Evolutionary conservation across 768 basidiomycete genomes (phyloP).

Genomic region (Psilocybe cubensis): DNA sequence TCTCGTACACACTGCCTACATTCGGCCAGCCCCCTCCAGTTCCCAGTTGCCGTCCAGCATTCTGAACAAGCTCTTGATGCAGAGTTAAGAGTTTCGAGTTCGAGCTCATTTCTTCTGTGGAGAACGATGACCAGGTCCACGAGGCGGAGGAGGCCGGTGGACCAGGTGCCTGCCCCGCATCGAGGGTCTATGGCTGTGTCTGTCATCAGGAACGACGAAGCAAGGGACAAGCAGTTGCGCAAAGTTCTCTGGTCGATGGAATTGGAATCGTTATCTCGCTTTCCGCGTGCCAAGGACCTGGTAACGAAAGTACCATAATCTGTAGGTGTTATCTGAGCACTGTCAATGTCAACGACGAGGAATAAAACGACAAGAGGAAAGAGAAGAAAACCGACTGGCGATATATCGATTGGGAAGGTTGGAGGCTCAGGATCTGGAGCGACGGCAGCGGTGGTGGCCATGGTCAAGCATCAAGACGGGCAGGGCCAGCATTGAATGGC

Average conservation of each 20-base stretch:
- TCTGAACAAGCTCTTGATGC: slow-evolving; percentile 77
- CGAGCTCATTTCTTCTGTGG: slow-evolving; percentile 66
- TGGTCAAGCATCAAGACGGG: slow-evolving; percentile 9
- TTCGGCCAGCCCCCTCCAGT: slow-evolving; percentile 70
- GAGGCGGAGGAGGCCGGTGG: slow-evolving; percentile 64
- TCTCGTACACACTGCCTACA: slow-evolving; percentile 64
- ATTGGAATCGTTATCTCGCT: slow-evolving; percentile 13
- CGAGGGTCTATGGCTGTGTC: slow-evolving; percentile 69
- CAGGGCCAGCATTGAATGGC: background rate
- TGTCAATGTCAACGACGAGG: slow-evolving; percentile 1
- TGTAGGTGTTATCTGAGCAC: slow-evolving; percentile 45
- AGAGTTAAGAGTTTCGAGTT: slow-evolving; percentile 75
- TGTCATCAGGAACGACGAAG: slow-evolving; percentile 80
- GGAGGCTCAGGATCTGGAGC: slow-evolving; percentile 15
- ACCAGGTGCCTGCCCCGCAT: slow-evolving; percentile 64
- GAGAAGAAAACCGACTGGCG: slow-evolving; percentile 16
- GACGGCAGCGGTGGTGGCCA: slow-evolving; percentile 16
- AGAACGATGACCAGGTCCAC: slow-evolving; percentile 77
- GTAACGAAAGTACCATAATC: slow-evolving; percentile 67
- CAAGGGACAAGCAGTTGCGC: slow-evolving; percentile 66
- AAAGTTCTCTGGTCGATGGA: slow-evolving; percentile 65
- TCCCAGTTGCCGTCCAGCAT: slow-evolving; percentile 75
- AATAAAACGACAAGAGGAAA: slow-evolving; percentile 7
- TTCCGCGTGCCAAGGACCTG: slow-evolving; percentile 45
- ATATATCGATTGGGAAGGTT: slow-evolving; percentile 19